A percentile compares a stretch with the other conserved stretches of the same genome.
Evolutionary conservation across 495 filamentous ascomycete species (phyloP).

Genomic region (Thermothielavioides terrestris): DNA sequence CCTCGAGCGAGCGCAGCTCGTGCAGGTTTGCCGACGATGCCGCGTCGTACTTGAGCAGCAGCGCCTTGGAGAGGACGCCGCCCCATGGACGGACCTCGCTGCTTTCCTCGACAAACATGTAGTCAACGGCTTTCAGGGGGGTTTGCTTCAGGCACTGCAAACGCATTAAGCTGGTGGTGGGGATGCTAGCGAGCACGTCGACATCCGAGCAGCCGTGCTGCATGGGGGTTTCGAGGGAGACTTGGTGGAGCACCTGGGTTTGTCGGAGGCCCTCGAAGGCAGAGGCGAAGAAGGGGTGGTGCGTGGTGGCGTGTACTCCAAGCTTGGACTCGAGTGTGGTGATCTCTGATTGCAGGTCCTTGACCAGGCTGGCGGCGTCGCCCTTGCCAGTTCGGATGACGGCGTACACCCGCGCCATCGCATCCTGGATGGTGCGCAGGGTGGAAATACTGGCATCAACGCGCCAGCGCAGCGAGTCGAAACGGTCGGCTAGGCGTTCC

Average conservation of each 20-base stretch:
- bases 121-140: conserved; percentile 38
- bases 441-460: conserved; percentile 35
- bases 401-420: conserved; percentile 44
- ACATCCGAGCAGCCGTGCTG: conserved; percentile 23
- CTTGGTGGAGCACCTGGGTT: conserved; percentile 41
- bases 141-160: conserved; percentile 29
- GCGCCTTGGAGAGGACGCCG: conserved; percentile 44
- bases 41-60: conserved; percentile 48
- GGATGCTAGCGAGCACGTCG: conserved; percentile 37
- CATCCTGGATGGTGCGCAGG: conserved; percentile 39
- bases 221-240: conserved; percentile 14
- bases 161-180: conserved; percentile 39
- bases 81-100: conserved; percentile 38
- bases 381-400: conserved; percentile 36
- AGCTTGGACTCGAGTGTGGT: conserved; percentile 41
- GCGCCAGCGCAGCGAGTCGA: conserved; percentile 56
- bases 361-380: conserved; percentile 36
- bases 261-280: conserved; percentile 63
- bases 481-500: conserved; percentile 61
- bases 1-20: conserved; percentile 55
- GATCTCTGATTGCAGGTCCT: conserved; percentile 50
- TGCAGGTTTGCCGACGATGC: conserved; percentile 48
- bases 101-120: conserved; percentile 28
- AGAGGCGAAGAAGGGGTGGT: conserved; percentile 46
- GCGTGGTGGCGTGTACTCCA: conserved; percentile 31